Percentiles rank a stretch among this genome's conserved stretches.
These are phyloP conservation scores for Xylaria sp. DNA, from an alignment of 2,329 filamentous ascomycete genomes.

Conservation along the genomic window DNA sequence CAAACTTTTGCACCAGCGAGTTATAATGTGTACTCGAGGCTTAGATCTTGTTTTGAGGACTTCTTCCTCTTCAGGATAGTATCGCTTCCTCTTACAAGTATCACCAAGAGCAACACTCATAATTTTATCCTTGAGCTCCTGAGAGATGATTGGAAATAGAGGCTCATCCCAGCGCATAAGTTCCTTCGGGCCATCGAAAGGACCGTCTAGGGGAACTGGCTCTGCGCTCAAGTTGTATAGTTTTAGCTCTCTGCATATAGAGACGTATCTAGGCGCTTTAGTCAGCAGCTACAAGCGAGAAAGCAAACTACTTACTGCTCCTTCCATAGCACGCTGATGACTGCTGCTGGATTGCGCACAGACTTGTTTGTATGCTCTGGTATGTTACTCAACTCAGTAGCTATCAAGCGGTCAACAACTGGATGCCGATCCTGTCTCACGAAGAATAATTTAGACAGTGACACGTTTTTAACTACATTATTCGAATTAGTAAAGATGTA, in stretches of 20 bases:
- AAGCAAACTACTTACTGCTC: not conserved
- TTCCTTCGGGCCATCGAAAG: not conserved
- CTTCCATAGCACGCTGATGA: constrained; percentile 12
- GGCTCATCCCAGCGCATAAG: not conserved
- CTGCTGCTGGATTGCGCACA: constrained; percentile 1
- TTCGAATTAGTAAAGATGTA: not conserved
- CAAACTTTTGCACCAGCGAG: not conserved
- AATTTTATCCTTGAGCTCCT: not conserved
- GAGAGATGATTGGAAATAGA: not conserved
- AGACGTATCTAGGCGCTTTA: not conserved
- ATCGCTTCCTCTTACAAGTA: not conserved
- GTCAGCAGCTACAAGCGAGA: not conserved
- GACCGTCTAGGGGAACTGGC: not conserved
- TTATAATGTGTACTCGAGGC: constrained; percentile 2
- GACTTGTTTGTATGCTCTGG: not conserved
- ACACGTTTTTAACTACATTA: not conserved
- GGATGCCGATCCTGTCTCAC: not conserved
- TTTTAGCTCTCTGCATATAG: not conserved
- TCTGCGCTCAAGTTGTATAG: not conserved
- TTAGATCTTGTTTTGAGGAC: not conserved
- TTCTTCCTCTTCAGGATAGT: not conserved
- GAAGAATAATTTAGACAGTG: not conserved
- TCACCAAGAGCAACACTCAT: not conserved
- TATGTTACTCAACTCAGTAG: not conserved
- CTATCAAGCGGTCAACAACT: not conserved